Evolutionary conservation across 176 grass and related monocot species (phyloP), one percentile per base, ranked within the genome.

Genomic region (Avena insularis): DNA sequence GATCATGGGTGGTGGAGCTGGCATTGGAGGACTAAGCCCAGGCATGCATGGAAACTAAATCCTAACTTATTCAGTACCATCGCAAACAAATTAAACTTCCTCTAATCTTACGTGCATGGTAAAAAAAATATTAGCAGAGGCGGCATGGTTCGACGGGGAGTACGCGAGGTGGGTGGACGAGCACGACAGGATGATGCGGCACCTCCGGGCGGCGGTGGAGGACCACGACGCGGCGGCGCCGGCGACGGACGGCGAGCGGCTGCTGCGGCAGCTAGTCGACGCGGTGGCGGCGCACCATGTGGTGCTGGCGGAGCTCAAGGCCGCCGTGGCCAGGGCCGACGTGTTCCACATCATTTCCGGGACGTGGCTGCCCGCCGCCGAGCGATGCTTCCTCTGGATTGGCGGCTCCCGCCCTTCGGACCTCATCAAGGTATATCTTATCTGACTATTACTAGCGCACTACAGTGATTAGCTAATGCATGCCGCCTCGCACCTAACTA

Each of bases 381-480:
- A 95, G 70, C 89, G 93, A 23, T 91, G 93, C 82, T 95, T 95
- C 86, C 76, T 95, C 67, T 95, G 93, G 91, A 88, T 93, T 11
- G 91, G 89, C 6, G 93, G 91, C 21, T 91, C 91, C 84, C 91
- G 93, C 25, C 93, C 93, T 1, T 91, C 93, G 6, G 89, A 93
- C 19, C 35, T 95, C 78, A 71, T 93, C 89, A 93, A 95, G 93
- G 93, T 95, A 23, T 36, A 23, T 36, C 15, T 81, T 48, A n/a
- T 47, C 14, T 80, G 20, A 53, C 6, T 11, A 17, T 17, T 17
- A 55, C 53, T 55, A 17, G 40, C 40, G 40, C 40, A 6, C 53
- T 55, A 4, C 1, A 17, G 13, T 55, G 16, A 48, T 48, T 55
- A 19, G 53, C 53, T 55, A 55, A 55, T 55, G 53, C 53, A 55